Conservation (phyloP, 441 rosid species). For the Adansonia grandidieri region DNA sequence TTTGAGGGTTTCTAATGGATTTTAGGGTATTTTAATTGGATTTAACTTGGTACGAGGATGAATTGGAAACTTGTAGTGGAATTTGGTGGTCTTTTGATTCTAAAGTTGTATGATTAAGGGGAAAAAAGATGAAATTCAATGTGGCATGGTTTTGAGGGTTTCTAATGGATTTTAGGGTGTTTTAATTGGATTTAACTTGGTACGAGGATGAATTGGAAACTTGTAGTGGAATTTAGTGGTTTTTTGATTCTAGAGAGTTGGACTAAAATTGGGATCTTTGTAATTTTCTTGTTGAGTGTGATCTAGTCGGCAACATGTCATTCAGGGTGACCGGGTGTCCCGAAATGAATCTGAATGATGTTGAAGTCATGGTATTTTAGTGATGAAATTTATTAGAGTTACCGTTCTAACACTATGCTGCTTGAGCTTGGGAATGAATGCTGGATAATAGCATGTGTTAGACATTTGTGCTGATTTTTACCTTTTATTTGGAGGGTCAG, state of each 20-base stretch:
- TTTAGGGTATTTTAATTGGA: background rate
- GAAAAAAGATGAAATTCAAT: background rate
- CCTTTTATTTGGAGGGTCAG: background rate
- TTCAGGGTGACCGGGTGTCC: background rate
- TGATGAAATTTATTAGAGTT: background rate
- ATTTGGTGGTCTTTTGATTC: background rate
- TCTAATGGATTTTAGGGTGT: background rate
- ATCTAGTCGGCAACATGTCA: background rate
- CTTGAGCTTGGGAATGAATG: background rate
- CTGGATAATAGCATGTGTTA: background rate
- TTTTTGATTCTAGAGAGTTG: background rate
- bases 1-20: background rate
- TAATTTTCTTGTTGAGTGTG: slow-evolving; percentile 6
- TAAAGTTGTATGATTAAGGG: background rate
- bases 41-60: background rate
- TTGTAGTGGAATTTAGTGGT: background rate
- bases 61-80: background rate
- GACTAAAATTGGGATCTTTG: background rate
- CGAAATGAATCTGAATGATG: background rate
- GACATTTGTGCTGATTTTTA: background rate
- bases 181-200: background rate
- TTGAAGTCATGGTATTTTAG: background rate
- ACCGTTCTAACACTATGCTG: background rate
- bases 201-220: background rate
- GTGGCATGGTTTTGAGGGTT: background rate